phyloP scores from a whole-genome alignment of 23 red algal genomes.

The Gracilaria domingensis region DNA sequence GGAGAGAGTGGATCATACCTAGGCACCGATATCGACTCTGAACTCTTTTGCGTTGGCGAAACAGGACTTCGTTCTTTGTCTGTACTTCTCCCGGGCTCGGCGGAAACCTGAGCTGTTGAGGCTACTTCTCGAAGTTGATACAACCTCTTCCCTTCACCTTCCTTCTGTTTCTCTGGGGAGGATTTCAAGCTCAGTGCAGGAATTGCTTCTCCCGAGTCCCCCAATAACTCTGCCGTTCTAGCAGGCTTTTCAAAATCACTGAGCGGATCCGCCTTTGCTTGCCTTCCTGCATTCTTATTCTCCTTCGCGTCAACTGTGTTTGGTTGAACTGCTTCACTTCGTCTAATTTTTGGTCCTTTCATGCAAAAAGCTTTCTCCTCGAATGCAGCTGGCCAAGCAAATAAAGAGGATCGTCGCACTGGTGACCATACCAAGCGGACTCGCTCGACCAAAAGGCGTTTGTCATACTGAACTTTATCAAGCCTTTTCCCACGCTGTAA shows the following conservation, averaged over 20 bases:
- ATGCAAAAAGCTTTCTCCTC: constrained; percentile 75
- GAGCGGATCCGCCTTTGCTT: background rate
- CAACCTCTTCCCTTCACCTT: background rate
- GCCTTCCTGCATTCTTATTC: background rate
- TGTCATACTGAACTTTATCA: constrained; percentile 68
- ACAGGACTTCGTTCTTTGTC: background rate
- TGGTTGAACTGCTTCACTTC: background rate
- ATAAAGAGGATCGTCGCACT: constrained; percentile 60
- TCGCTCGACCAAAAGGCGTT: constrained; percentile 56
- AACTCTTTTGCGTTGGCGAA: constrained; percentile 3
- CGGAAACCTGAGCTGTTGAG: background rate
- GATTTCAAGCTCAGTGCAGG: background rate
- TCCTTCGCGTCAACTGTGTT: background rate
- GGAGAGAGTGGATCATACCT: constrained; percentile 50
- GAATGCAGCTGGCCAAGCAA: constrained; percentile 80
- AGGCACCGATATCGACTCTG: constrained; percentile 16
- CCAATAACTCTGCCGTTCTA: background rate
- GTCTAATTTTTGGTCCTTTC: constrained; percentile 53
- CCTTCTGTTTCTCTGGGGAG: background rate
- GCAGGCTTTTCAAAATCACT: constrained; percentile 7
- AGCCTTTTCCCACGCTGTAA: constrained; percentile 76
- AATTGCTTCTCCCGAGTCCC: constrained; percentile 12
- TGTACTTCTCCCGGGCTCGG: background rate
- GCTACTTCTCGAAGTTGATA: background rate
- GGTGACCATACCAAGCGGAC: constrained; percentile 79